Conservation (phyloP, 2,329 filamentous ascomycete species). For the Xylaria digitata region DNA sequence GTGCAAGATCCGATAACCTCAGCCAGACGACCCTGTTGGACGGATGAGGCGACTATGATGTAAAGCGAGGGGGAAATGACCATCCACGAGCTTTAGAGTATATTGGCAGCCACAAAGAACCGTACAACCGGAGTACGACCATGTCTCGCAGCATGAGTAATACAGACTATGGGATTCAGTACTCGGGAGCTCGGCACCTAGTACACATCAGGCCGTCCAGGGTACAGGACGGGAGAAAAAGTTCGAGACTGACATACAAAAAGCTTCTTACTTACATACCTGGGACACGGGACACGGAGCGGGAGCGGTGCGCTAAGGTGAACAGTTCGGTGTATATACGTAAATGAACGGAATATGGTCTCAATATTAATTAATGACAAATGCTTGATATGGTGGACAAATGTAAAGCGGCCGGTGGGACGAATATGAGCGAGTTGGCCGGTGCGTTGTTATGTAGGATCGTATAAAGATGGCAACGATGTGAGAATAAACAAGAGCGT, state of each 20-base stretch:
- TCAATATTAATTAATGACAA: conserved; percentile 21
- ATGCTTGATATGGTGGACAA: conserved; percentile 2
- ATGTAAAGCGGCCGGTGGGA: conserved; percentile 18
- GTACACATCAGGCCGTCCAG: conserved; percentile 21
- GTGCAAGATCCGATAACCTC: conserved; percentile 29
- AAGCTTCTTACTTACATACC: conserved; percentile 43
- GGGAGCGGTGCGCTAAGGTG: conserved; percentile 33
- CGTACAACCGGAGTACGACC: conserved; percentile 20
- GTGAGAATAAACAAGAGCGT: conserved; percentile 26
- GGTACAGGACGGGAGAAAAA: conserved; percentile 18
- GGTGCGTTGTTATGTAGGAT: conserved; percentile 7
- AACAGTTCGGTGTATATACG: conserved; percentile 27
- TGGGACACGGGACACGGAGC: conserved; percentile 31
- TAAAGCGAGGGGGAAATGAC: conserved; percentile 9
- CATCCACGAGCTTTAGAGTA: conserved; percentile 3
- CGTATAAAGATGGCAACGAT: conserved; percentile 21
- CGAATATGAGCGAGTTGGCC: not conserved
- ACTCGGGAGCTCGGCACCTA: conserved; percentile 18
- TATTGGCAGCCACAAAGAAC: conserved; percentile 11
- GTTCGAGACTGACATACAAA: conserved; percentile 29
- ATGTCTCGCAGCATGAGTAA: conserved; percentile 30
- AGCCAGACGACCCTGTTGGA: conserved; percentile 2
- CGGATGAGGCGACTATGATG: conserved; percentile 21
- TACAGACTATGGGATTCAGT: conserved; percentile 21
- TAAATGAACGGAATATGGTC: conserved; percentile 14